These are phyloP conservation scores for Melampsora americana DNA, from an alignment of 1,284 basidiomycete genomes.

Conservation along the genomic window DNA sequence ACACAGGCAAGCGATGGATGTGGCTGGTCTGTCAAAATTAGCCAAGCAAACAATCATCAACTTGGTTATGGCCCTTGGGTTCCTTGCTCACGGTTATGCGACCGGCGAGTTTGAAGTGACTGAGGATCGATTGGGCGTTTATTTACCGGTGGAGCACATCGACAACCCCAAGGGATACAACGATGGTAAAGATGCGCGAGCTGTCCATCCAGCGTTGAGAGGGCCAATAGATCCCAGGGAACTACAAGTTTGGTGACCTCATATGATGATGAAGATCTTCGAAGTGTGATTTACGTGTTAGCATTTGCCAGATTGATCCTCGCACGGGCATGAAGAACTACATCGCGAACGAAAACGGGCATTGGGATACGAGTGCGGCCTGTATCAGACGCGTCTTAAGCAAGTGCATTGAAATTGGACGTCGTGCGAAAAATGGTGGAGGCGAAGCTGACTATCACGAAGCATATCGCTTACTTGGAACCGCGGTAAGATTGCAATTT, in stretches of 20 bases:
- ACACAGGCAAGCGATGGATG: conserved; percentile 45
- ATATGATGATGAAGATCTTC: neutral
- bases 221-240: conserved; percentile 69
- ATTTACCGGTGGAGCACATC: conserved; percentile 78
- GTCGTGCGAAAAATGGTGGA: conserved; percentile 60
- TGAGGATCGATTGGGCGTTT: conserved; percentile 71
- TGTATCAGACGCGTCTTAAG: conserved; percentile 75
- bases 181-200: conserved; percentile 63
- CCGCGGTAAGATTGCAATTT: conserved; percentile 27
- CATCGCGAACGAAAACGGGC: conserved; percentile 71
- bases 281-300: neutral
- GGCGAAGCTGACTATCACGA: conserved; percentile 71
- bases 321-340: conserved; percentile 93
- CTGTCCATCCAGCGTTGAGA: conserved; percentile 71
- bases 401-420: conserved; percentile 64
- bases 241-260: conserved; percentile 19
- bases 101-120: conserved; percentile 82
- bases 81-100: conserved; percentile 41
- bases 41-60: conserved; percentile 44
- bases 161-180: conserved; percentile 53
- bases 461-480: conserved; percentile 50
- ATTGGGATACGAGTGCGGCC: conserved; percentile 83
- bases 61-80: conserved; percentile 41
- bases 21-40: conserved; percentile 42
- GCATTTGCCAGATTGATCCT: conserved; percentile 72